phyloP scores from a whole-genome alignment of 2,329 filamentous ascomycete genomes.

The Alternaria arbusti region DNA sequence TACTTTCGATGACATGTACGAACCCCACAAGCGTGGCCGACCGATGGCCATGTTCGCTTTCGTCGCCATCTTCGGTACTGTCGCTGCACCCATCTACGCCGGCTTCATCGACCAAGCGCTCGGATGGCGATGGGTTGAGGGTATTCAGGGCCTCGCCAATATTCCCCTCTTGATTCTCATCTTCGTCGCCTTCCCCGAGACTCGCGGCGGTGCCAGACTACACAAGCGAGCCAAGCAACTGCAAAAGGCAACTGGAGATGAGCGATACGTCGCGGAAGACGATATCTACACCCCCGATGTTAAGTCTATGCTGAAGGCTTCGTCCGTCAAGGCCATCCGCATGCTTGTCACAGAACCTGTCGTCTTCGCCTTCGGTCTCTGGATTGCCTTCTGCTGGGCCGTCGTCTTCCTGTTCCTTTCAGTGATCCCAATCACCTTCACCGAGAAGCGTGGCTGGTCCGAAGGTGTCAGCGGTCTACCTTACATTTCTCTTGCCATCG shows the following conservation, averaged over 20 bases:
- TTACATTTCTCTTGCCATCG: conserved; percentile 59
- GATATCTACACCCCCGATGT: conserved; percentile 59
- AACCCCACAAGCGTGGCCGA: conserved; percentile 32
- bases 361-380: conserved; percentile 58
- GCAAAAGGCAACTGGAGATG: conserved; percentile 56
- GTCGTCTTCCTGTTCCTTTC: conserved; percentile 62
- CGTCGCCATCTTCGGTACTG: conserved; percentile 52
- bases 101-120: conserved; percentile 61
- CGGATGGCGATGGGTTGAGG: conserved; percentile 62
- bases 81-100: conserved; percentile 61
- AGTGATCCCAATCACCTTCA: conserved; percentile 47
- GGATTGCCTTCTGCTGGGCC: conserved; percentile 62
- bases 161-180: conserved; percentile 56
- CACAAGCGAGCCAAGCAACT: conserved; percentile 58
- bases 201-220: conserved; percentile 56
- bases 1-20: conserved; percentile 39
- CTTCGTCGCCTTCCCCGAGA: conserved; percentile 51
- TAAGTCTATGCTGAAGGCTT: conserved; percentile 55
- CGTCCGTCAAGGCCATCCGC: conserved; percentile 59
- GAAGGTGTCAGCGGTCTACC: conserved; percentile 59
- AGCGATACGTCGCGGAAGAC: conserved; percentile 58
- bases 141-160: conserved; percentile 60
- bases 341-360: conserved; percentile 59
- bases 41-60: conserved; percentile 40
- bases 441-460: conserved; percentile 60